Evolutionary conservation across 2,329 filamentous ascomycete genomes (phyloP), one percentile per base, ranked within the genome.

Genomic region (Dactylellina parvicollis): DNA sequence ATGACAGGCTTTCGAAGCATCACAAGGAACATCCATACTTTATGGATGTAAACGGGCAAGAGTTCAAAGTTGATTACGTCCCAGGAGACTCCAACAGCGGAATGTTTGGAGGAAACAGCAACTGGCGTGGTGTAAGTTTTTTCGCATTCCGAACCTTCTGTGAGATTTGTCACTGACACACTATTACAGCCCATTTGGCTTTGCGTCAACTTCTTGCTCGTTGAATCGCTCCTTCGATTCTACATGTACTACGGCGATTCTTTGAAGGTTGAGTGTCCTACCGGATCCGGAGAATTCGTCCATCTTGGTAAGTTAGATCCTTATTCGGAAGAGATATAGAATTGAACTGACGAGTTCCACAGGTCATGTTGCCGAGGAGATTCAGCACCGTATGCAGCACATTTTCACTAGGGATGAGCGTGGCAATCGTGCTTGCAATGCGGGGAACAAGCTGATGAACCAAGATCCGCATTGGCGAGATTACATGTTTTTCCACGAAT

Each of bases 11-110:
- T 78, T 97, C 93, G 28, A 96, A 95, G 81, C 91, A 88, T 79
- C 94, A 98, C 82, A 90, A 96, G 78, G 87, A 96, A 12, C 83
- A 97, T 76, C 95, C 95, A 0, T 95, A 92, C 80, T 91, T 91
- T 0, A 98, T 98, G 94, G 90, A 96, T 60, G 94, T 97, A 71
- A 96, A 98, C 76, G 92, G 92, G 0, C 92, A 97, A 80, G 86
- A 86, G 28, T 98, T 96, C 83, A 87, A 88, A 66, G 94, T 98
- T 40, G 87, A 88, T 77, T 98, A 98, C 79, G 88, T 98, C 16
- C 89, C 95, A 0, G 95, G 94, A n/a, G 94, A 98, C 80, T 97
- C 94, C 0, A 93, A 98, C 82, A 96, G 91, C 78, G 92, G 92
- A 2, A 86, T 98, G 3, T 98, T 98, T 79, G 94, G 94, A 59